These are phyloP conservation scores for Chytriomyces confervae DNA, from an alignment of 192 early-diverging fungal species.

Conservation along the genomic window DNA sequence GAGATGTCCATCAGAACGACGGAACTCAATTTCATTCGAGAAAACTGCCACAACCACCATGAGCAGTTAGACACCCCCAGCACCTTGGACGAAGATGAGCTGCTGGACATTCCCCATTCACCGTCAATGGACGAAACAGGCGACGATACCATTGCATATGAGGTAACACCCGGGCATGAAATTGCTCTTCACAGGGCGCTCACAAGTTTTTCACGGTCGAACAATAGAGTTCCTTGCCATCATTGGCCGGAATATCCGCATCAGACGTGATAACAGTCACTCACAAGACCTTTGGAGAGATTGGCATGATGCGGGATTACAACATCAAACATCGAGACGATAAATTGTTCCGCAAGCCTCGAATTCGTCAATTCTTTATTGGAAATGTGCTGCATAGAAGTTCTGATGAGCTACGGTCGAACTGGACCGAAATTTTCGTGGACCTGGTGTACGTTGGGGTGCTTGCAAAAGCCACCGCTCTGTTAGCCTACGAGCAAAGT, in stretches of 20 bases:
- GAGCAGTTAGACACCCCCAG: not conserved
- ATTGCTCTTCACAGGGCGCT: too few species aligned
- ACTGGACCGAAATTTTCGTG: conserved; percentile 37
- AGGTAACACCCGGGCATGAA: too few species aligned
- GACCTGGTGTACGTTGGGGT: conserved; percentile 39
- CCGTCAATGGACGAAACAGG: too few species aligned
- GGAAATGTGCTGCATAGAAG: conserved; percentile 29
- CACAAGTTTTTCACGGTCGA: too few species aligned
- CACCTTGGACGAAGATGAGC: not conserved
- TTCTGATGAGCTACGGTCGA: conserved; percentile 14
- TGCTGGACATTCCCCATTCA: too few species aligned
- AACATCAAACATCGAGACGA: conserved; percentile 7
- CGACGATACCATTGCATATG: too few species aligned
- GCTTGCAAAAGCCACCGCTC: not conserved
- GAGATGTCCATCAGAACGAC: not conserved
- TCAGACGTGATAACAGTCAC: conserved; percentile 3
- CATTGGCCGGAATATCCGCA: not conserved
- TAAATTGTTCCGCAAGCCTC: conserved; percentile 9
- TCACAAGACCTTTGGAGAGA: conserved; percentile 20
- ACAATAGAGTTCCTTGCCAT: not conserved
- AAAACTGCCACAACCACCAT: not conserved
- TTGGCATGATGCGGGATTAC: not conserved
- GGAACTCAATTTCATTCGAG: not conserved
- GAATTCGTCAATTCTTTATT: conserved; percentile 35
- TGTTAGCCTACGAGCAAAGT: not conserved